Evolutionary conservation across 352 stramenopile genomes (phyloP).

Genomic region (Pythium catenulatum): DNA sequence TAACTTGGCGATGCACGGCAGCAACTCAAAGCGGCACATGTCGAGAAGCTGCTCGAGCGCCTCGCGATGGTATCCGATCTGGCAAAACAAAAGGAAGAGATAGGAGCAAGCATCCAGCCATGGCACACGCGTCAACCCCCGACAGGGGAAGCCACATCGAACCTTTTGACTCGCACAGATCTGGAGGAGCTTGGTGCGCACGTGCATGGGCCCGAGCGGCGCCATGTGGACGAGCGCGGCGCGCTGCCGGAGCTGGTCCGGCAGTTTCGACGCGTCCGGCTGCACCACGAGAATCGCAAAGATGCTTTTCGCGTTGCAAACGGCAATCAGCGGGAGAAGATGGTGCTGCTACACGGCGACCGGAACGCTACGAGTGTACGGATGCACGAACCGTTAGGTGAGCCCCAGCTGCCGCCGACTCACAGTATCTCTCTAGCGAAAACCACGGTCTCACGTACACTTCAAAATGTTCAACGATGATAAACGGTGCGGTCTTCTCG

Average conservation of each 20-base stretch:
- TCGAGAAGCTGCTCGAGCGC: constrained; percentile 74
- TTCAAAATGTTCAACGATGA: constrained; percentile 82
- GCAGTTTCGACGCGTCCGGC: constrained; percentile 76
- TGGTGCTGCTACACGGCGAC: constrained; percentile 75
- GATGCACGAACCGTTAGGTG: no score
- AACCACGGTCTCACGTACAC: constrained; percentile 46
- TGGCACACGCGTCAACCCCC: no score
- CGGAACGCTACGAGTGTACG: constrained; percentile 63
- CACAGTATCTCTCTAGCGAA: no score
- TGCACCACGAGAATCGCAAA: constrained; percentile 77
- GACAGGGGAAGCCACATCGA: no score
- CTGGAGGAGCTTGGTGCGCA: constrained; percentile 76
- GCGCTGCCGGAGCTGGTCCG: constrained; percentile 77
- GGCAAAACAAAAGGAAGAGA: not conserved
- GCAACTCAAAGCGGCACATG: constrained; percentile 64
- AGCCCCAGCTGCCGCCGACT: no score
- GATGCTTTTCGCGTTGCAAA: constrained; percentile 73
- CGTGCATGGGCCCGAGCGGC: constrained; percentile 65
- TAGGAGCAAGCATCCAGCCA: not conserved
- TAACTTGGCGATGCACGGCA: constrained; percentile 68
- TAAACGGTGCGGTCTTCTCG: constrained; percentile 60
- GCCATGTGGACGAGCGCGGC: constrained; percentile 68
- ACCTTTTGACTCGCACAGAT: constrained; percentile 75
- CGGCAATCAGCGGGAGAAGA: constrained; percentile 70
- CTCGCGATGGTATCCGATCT: constrained; percentile 83